Conservation (phyloP, 495 filamentous ascomycete genomes). For the Penicillium diatomitis region DNA sequence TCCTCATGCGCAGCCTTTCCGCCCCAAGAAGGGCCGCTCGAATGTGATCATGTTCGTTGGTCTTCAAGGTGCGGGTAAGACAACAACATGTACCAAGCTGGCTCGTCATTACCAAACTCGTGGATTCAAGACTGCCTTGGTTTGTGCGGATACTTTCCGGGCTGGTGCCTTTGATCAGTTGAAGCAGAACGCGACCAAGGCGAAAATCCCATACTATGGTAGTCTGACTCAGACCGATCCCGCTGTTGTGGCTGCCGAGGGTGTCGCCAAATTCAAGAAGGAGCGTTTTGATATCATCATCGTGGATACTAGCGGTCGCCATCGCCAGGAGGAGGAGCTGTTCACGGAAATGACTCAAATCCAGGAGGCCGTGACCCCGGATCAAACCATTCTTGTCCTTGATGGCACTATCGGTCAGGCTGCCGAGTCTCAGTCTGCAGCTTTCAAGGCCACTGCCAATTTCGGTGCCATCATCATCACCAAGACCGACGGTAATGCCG, state of each 20-base stretch:
- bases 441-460: slow-evolving; percentile 95
- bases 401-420: slow-evolving; percentile 94
- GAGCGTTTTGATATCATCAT: slow-evolving; percentile 98
- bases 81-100: slow-evolving; percentile 95
- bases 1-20: slow-evolving; percentile 90
- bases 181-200: slow-evolving; percentile 97
- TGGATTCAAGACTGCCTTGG: slow-evolving; percentile 88
- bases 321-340: slow-evolving; percentile 87
- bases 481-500: slow-evolving; percentile 93
- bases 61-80: slow-evolving; percentile 94
- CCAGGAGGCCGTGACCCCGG: slow-evolving; percentile 78
- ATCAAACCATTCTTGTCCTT: slow-evolving; percentile 97
- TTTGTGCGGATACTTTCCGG: slow-evolving; percentile 97
- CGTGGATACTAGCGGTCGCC: slow-evolving; percentile 90
- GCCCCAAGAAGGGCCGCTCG: slow-evolving; percentile 89
- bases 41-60: slow-evolving; percentile 99
- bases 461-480: slow-evolving; percentile 99
- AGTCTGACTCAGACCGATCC: slow-evolving; percentile 93
- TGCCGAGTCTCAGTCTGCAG: slow-evolving; percentile 86
- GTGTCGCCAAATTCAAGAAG: slow-evolving; percentile 98
- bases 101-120: slow-evolving; percentile 90
- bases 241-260: slow-evolving; percentile 82
- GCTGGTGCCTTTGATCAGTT: slow-evolving; percentile 97
- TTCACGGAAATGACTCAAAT: slow-evolving; percentile 99
- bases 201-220: slow-evolving; percentile 97